These are phyloP conservation scores for Cystobasidiaceae sp. DNA, from an alignment of 1,284 basidiomycete genomes.

Conservation along the genomic window DNA sequence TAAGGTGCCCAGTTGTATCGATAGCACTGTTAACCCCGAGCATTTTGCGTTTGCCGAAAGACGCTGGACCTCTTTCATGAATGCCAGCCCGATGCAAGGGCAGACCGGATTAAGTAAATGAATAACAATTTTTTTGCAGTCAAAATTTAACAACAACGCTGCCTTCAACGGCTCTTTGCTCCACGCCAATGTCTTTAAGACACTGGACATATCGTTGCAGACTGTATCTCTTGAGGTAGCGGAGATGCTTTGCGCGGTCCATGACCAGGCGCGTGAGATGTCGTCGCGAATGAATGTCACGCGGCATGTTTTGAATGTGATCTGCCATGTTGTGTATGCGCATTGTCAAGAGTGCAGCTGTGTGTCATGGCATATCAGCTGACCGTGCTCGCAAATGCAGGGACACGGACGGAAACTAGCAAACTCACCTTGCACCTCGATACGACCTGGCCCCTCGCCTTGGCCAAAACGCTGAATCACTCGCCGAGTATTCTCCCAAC, in stretches of 20 bases:
- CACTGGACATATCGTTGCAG: constrained; percentile 67
- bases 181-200: constrained; percentile 69
- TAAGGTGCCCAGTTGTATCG: no score
- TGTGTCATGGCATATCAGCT: not conserved
- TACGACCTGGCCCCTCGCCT: constrained; percentile 69
- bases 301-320: constrained; percentile 64
- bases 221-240: constrained; percentile 66
- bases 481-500: constrained; percentile 75
- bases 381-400: no score
- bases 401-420: not conserved
- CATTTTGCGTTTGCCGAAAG: no score
- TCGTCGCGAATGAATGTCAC: constrained; percentile 73
- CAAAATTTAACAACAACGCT: constrained; percentile 57
- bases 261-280: constrained; percentile 70
- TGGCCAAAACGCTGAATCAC: constrained; percentile 71
- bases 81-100: no score
- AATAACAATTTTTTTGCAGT: no score
- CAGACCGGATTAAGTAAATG: no score
- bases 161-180: constrained; percentile 76
- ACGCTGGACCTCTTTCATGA: no score
- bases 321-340: constrained; percentile 74
- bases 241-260: constrained; percentile 73
- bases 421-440: constrained; percentile 77
- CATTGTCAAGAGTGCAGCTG: constrained; percentile 80
- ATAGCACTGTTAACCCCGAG: no score